These are phyloP conservation scores for Termitomyces sp. DNA, from an alignment of 768 basidiomycete genomes.

Conservation along the genomic window DNA sequence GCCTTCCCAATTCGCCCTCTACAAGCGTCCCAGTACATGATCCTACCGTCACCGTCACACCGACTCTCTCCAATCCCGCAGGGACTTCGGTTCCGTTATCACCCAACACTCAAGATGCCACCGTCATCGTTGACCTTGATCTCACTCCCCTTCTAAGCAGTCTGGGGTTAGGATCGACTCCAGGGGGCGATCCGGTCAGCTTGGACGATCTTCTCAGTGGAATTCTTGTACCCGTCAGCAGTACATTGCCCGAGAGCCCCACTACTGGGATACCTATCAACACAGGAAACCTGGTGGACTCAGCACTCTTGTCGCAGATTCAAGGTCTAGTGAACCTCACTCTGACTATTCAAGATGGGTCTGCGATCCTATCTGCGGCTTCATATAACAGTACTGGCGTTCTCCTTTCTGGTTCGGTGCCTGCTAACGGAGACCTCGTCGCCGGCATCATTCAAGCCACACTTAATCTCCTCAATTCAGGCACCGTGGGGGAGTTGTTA, in stretches of 20 bases:
- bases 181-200: not conserved
- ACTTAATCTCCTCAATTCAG: slow-evolving; percentile 10
- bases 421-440: slow-evolving; percentile 10
- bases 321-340: slow-evolving; percentile 5
- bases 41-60: not conserved
- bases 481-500: slow-evolving; percentile 2
- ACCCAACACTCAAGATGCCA: slow-evolving; percentile 7
- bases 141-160: slow-evolving; percentile 18
- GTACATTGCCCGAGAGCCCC: not conserved
- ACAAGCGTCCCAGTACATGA: not conserved
- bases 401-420: not conserved
- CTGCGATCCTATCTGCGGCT: slow-evolving; percentile 1
- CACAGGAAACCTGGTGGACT: slow-evolving; percentile 1
- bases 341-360: slow-evolving; percentile 2
- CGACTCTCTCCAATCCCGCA: not conserved
- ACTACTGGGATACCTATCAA: not conserved
- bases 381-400: not conserved
- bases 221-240: not conserved
- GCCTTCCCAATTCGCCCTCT: not conserved
- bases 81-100: not conserved
- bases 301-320: slow-evolving; percentile 4
- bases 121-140: slow-evolving; percentile 20
- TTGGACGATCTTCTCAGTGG: not conserved
- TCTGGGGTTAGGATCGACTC: slow-evolving; percentile 15
- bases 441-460: slow-evolving; percentile 10